These are phyloP conservation scores for Astrocystis sublimbata DNA, from an alignment of 495 filamentous ascomycete genomes.

Conservation along the genomic window DNA sequence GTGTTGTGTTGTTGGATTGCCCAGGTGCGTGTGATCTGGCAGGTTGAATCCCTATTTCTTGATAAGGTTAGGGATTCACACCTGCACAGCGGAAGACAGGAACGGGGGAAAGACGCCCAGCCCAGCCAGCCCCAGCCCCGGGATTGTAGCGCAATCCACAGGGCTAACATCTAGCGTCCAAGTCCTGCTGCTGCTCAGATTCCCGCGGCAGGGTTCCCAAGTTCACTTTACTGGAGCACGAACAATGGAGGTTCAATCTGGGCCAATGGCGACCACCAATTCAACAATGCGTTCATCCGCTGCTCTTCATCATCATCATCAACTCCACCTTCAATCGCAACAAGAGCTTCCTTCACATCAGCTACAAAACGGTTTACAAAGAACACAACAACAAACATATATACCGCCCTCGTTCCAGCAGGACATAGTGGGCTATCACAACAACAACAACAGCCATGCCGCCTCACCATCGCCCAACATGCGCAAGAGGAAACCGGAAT, in stretches of 20 bases:
- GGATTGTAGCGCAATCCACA: neutral
- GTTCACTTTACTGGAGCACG: too few species aligned
- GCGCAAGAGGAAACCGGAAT: conserved; percentile 56
- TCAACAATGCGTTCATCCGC: conserved; percentile 5
- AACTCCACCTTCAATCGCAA: conserved; percentile 12
- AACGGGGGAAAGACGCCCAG: conserved; percentile 6
- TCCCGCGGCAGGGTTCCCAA: too few species aligned
- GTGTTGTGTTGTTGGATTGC: too few species aligned
- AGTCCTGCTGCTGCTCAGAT: too few species aligned
- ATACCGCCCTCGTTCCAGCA: neutral
- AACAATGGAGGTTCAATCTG: conserved; percentile 29
- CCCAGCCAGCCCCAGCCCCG: too few species aligned
- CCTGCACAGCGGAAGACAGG: too few species aligned
- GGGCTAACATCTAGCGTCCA: neutral
- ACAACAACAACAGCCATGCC: conserved; percentile 4
- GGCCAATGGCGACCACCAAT: conserved; percentile 22
- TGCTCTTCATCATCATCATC: neutral
- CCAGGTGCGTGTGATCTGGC: too few species aligned
- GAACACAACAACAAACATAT: neutral
- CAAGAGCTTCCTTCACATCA: conserved; percentile 11
- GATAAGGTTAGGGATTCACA: too few species aligned
- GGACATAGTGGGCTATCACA: neutral
- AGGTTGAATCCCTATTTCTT: too few species aligned
- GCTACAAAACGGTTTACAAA: too few species aligned
- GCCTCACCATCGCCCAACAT: conserved; percentile 29